Percentiles rank a stretch among this genome's conserved stretches.
phyloP scores from a whole-genome alignment of 2,329 filamentous ascomycete species.

The Trichoderma harzianum region DNA sequence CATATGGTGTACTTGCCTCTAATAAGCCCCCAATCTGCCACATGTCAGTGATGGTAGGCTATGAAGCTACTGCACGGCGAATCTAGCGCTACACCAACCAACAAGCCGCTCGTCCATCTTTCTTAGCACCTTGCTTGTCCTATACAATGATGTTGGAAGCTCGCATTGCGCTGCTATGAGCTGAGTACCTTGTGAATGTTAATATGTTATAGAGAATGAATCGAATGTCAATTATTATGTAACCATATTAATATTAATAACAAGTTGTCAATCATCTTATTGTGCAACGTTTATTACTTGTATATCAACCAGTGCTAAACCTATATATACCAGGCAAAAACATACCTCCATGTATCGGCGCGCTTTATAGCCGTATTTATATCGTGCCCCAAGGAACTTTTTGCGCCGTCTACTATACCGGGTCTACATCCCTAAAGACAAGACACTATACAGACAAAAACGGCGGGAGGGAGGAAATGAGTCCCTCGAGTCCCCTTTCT shows the following conservation, averaged over 20 bases:
- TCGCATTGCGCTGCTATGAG: no score
- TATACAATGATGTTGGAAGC: not conserved
- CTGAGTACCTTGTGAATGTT: no score
- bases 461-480: not conserved
- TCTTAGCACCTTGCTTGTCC: not conserved
- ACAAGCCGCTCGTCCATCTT: not conserved
- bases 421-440: not conserved
- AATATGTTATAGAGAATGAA: not conserved
- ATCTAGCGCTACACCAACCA: not conserved
- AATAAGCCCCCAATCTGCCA: not conserved
- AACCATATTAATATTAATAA: not conserved
- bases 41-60: not conserved
- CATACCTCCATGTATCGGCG: conserved; percentile 13
- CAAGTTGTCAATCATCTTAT: not conserved
- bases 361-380: conserved; percentile 1
- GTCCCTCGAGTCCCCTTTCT: not conserved
- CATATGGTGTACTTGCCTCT: not conserved
- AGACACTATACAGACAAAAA: not conserved
- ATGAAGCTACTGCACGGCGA: not conserved
- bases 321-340: conserved; percentile 9
- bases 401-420: conserved; percentile 13
- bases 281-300: conserved; percentile 11
- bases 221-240: not conserved
- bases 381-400: conserved; percentile 6
- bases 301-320: conserved; percentile 10